Percentiles rank a stretch among this genome's conserved stretches.
These are phyloP conservation scores for Liriodendron chinense DNA, from an alignment of 164 flowering plant species.

Conservation along the genomic window DNA sequence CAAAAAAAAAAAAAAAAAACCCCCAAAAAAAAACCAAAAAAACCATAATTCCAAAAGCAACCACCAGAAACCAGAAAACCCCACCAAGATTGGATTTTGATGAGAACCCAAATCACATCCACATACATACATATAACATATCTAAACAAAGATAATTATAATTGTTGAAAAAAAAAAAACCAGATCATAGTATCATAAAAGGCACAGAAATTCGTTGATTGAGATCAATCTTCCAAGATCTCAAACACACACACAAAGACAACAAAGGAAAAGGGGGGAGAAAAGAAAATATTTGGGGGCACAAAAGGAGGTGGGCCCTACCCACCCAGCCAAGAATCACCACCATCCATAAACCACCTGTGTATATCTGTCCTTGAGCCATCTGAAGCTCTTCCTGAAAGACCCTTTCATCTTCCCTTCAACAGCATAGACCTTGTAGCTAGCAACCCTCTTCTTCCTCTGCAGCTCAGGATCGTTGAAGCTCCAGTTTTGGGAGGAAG, in stretches of 20 bases:
- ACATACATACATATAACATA: too few species aligned
- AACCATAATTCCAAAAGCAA: neutral
- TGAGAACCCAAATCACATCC: neutral
- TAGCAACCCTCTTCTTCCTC: constrained; percentile 45
- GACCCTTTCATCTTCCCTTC: constrained; percentile 51
- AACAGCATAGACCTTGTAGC: constrained; percentile 42
- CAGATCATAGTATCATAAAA: neutral
- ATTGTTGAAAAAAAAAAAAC: neutral
- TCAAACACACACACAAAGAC: constrained; percentile 1
- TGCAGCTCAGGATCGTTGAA: constrained; percentile 42
- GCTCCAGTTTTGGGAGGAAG: constrained; percentile 24
- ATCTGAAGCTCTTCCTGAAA: constrained; percentile 40
- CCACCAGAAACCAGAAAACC: neutral
- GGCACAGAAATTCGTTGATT: neutral
- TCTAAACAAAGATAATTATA: neutral
- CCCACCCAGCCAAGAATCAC: constrained; percentile 27
- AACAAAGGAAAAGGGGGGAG: neutral
- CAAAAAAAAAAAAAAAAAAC: too few species aligned
- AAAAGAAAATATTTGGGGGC: neutral
- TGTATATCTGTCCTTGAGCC: constrained; percentile 41
- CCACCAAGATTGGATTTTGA: neutral
- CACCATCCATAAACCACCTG: constrained; percentile 33
- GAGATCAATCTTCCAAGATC: constrained; percentile 3
- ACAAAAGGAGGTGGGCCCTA: neutral
- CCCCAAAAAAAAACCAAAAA: too few species aligned